Base-by-base conservation (phyloP, 2,329 filamentous ascomycete species). In the Trichoderma polysporum region DNA sequence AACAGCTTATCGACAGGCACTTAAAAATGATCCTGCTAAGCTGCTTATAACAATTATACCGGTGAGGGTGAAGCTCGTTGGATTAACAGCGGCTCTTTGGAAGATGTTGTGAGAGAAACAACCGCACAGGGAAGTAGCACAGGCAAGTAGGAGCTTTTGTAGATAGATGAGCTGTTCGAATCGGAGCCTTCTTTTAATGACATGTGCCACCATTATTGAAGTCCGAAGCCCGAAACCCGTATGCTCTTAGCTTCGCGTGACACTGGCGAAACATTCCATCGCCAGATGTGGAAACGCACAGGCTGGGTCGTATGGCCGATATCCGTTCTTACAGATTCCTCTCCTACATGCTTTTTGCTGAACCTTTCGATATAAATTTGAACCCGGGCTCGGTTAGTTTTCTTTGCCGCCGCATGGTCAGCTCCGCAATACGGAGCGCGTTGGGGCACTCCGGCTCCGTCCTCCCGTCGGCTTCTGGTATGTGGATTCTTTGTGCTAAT, bases 201-300 rank as follows among this genome's bases (percentile, higher is more conserved):
- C 47, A 33, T 33, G 59, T 45, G 47, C 25, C 17, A 9, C 22
- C n/a, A 8, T 45, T n/a, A 8, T 45, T n/a, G 3, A 41, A 53
- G 17, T 45, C 59, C 59, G 49, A 53, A 63, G 2, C 25, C 59
- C 59, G 59, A 63, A 53, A 2, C 2, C 59, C 49, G 59, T n/a
- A 29, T 13, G 1, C 2, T 7, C 25, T 6, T 52, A n/a, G 27
- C 50, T 54, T 54, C 3, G 29, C 12, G 31, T 9, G 27, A 10
- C 29, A 8, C 8, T 12, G 15, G n/a, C 15, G 10, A 12, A 4
- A 10, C 29, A 17, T 52, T 10, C n/a, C 4, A 15, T 17, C 25
- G 8, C 17, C 17, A n/a, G 39, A 3, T 4, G n/a, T 45, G 10
- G 5, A 22, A 22, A 45, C 12, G 10, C 13, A 15, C 12, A 12